phyloP scores from a whole-genome alignment of 495 filamentous ascomycete species.

The Bombardia bombarda region DNA sequence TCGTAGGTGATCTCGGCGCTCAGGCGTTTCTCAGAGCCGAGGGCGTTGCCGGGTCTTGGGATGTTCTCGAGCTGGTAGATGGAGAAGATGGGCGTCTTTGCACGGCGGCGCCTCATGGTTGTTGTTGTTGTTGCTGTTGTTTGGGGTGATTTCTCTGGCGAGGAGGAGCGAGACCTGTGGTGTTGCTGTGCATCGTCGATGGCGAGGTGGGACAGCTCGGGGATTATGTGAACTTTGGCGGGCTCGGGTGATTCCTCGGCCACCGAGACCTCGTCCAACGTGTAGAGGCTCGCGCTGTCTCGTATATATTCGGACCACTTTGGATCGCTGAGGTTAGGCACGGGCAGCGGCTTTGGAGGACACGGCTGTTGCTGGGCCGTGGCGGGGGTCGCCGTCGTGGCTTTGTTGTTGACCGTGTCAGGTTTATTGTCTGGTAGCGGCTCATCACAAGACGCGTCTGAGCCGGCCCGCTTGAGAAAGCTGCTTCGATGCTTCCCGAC shows the following conservation, averaged over 20 bases:
- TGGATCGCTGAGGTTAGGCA: conserved; percentile 19
- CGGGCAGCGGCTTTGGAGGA: conserved; percentile 6
- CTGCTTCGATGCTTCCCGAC: conserved; percentile 23
- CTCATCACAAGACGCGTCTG: conserved; percentile 11
- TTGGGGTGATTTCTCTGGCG: conserved; percentile 8
- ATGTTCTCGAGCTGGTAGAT: conserved; percentile 32
- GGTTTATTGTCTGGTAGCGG: conserved; percentile 14
- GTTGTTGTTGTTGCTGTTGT: conserved; percentile 5
- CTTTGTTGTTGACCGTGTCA: conserved; percentile 13
- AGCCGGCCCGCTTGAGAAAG: conserved; percentile 10
- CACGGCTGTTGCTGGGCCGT: conserved; percentile 4
- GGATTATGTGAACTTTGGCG: conserved; percentile 16
- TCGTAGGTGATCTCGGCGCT: neutral
- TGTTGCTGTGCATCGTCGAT: conserved; percentile 14
- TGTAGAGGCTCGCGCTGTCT: neutral
- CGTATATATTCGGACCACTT: conserved; percentile 30
- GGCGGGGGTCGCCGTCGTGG: conserved; percentile 1
- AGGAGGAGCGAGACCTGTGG: neutral
- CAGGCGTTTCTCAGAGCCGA: neutral
- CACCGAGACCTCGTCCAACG: neutral
- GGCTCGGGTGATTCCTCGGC: neutral
- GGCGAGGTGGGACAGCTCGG: conserved; percentile 32
- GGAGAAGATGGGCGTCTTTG: conserved; percentile 37
- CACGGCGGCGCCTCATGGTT: conserved; percentile 26
- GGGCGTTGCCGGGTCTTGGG: conserved; percentile 16